A percentile compares a stretch with the other conserved stretches of the same genome.
phyloP scores from a whole-genome alignment of 768 basidiomycete species.

The Russula lepida region DNA sequence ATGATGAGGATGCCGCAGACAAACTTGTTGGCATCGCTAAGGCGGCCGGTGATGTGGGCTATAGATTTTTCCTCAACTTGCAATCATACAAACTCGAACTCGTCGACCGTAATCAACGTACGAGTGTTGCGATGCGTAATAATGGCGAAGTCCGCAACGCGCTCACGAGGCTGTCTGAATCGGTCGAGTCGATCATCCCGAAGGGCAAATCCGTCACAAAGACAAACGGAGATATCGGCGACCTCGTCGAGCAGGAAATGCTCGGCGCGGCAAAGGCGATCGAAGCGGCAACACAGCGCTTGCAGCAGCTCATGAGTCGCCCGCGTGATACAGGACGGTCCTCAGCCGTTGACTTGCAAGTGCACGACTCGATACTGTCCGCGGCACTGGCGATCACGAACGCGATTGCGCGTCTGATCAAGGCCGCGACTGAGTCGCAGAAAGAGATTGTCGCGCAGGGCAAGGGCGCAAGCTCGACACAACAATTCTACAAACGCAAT shows the following conservation, averaged over 20 bases:
- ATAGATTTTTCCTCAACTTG: constrained; percentile 90
- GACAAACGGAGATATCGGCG: constrained; percentile 88
- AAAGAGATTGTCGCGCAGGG: constrained; percentile 97
- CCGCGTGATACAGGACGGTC: constrained; percentile 82
- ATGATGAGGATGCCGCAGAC: constrained; percentile 87
- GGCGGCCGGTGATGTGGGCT: constrained; percentile 75
- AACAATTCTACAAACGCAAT: constrained; percentile 99
- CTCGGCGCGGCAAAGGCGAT: constrained; percentile 85
- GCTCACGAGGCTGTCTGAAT: constrained; percentile 76
- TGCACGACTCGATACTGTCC: constrained; percentile 94
- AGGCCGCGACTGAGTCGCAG: constrained; percentile 95
- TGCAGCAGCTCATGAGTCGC: constrained; percentile 86
- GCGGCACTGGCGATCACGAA: constrained; percentile 93
- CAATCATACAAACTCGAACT: constrained; percentile 93
- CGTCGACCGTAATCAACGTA: constrained; percentile 57
- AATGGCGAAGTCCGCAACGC: constrained; percentile 80
- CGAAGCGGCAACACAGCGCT: constrained; percentile 81
- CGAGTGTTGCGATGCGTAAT: constrained; percentile 83
- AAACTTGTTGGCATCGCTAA: constrained; percentile 82
- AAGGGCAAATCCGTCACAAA: constrained; percentile 71
- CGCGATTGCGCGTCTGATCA: constrained; percentile 90
- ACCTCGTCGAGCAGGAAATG: constrained; percentile 97
- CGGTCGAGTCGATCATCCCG: constrained; percentile 78
- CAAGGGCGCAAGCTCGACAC: constrained; percentile 80
- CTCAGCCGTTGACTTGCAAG: constrained; percentile 88